Evolutionary conservation across 1,284 basidiomycete species (phyloP), one percentile per base, ranked within the genome.

Genomic region (Rhodotorula sp.): DNA sequence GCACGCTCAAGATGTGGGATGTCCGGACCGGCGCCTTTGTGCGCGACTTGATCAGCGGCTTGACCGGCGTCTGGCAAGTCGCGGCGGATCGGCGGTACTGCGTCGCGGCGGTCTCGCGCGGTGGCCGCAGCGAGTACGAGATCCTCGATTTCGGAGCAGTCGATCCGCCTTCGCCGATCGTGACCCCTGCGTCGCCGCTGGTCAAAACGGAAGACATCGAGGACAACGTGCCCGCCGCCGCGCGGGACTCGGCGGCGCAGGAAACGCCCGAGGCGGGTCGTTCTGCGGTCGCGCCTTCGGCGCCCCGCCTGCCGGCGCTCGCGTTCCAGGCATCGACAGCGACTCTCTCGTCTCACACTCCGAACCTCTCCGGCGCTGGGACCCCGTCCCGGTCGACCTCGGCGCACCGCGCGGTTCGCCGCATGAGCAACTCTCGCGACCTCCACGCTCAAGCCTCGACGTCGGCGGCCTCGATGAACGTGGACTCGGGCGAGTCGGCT

Each of bases 1-100:
- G 94, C n/a, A 93, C 91, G 56, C 84, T 97, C 76, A 97, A 97
- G 84, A 90, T 97, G 87, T 97, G 95, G 95, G 91, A 97, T 80
- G 86, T 95, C 70, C 84, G 88, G 60, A 90, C 93, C 69, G 93
- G 94, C 38, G 85, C 85, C 0, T 88, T 91, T 64, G 88, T 92
- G 26, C 86, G 92, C 55, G 94, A 97, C 81, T 83, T 97, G 71
- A 84, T 97, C 71, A 90, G 89, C 1, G 91, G 91, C 18, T 91
- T 95, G 74, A 90, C 88, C 21, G 92, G 91, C 23, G 94, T 97
- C 23, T 97, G 94, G 94, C 94, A 97, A 81, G 92, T 97, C 60
- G 88, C 92, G 43, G 95, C 95, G 81, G 91, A 94, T 80, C 91
- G 92, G 0, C 84, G 91, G 69, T 93, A 92, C 85, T 92, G 93